These are phyloP conservation scores for Dioscorea zingiberensis DNA, from an alignment of 106 monocot genomes.

Conservation along the genomic window DNA sequence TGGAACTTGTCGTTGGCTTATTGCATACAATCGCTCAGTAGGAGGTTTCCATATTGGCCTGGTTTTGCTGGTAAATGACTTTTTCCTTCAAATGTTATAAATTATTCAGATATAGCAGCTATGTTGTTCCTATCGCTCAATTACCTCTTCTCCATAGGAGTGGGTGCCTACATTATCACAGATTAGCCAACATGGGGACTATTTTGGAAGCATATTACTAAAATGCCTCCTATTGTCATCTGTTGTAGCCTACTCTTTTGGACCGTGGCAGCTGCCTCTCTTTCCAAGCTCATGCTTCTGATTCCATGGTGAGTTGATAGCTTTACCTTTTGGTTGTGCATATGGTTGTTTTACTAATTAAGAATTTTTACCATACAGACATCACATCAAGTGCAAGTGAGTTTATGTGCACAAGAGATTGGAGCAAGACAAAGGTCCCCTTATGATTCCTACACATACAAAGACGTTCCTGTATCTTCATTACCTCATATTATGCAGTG, in stretches of 20 bases:
- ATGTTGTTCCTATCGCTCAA: too few relatives aligned
- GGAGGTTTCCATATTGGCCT: too few relatives aligned
- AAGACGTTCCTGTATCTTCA: constrained; percentile 63
- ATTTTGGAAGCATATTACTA: neutral
- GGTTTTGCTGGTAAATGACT: too few relatives aligned
- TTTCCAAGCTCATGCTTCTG: constrained; percentile 40
- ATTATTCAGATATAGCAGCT: too few relatives aligned
- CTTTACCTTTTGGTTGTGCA: neutral
- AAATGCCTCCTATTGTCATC: neutral
- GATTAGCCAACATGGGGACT: too few relatives aligned
- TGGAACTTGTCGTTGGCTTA: too few relatives aligned
- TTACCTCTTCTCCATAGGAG: too few relatives aligned
- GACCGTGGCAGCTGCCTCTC: constrained; percentile 48
- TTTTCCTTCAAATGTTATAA: too few relatives aligned
- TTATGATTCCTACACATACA: constrained; percentile 81
- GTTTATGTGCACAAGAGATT: constrained; percentile 67
- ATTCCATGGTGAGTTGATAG: constrained; percentile 43
- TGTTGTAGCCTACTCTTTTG: constrained; percentile 62
- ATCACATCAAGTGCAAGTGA: constrained; percentile 67
- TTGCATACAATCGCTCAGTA: too few relatives aligned
- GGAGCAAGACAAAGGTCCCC: constrained; percentile 82
- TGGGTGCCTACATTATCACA: too few relatives aligned
- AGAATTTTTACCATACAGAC: constrained; percentile 22
- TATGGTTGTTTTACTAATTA: neutral
- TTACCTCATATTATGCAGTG: constrained; percentile 87